Evolutionary conservation across 352 stramenopile genomes (phyloP).

Genomic region (Globisporangium spiculum): DNA sequence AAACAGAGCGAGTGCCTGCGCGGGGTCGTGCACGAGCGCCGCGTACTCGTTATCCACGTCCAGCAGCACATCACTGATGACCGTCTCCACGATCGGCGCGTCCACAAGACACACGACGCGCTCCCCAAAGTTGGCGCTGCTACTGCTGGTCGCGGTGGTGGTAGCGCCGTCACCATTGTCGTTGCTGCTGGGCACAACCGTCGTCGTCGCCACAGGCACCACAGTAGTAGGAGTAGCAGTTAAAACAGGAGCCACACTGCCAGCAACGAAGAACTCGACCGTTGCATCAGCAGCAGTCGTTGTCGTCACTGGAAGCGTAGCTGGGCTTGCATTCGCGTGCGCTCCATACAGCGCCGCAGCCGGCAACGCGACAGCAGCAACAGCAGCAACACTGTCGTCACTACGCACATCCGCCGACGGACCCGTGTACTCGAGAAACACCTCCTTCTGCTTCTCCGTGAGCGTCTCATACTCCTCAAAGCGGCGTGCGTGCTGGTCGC

Average conservation of each 20-base stretch:
- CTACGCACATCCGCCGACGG: neutral
- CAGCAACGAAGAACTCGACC: neutral
- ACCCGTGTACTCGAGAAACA: constrained; percentile 13
- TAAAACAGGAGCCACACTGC: neutral
- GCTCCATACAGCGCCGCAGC: neutral
- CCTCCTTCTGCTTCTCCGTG: constrained; percentile 20
- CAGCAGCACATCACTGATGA: constrained; percentile 16
- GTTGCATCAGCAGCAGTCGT: neutral
- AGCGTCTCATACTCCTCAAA: constrained; percentile 18
- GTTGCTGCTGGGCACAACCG: neutral
- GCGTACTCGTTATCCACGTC: constrained; percentile 13
- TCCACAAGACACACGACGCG: constrained; percentile 15
- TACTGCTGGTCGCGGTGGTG: neutral
- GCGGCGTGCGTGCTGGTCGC: constrained; percentile 14
- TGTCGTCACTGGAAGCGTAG: neutral
- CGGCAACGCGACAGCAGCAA: neutral
- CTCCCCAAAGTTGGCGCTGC: neutral
- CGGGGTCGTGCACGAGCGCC: constrained; percentile 12
- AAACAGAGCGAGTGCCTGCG: constrained; percentile 10
- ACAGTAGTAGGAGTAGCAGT: neutral
- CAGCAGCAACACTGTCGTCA: neutral
- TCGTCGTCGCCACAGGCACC: no score
- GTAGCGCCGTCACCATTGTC: neutral
- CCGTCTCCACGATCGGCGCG: constrained; percentile 16
- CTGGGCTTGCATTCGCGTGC: neutral